These are phyloP conservation scores for Saprolegnia parasitica DNA, from an alignment of 352 stramenopile species.

Conservation along the genomic window DNA sequence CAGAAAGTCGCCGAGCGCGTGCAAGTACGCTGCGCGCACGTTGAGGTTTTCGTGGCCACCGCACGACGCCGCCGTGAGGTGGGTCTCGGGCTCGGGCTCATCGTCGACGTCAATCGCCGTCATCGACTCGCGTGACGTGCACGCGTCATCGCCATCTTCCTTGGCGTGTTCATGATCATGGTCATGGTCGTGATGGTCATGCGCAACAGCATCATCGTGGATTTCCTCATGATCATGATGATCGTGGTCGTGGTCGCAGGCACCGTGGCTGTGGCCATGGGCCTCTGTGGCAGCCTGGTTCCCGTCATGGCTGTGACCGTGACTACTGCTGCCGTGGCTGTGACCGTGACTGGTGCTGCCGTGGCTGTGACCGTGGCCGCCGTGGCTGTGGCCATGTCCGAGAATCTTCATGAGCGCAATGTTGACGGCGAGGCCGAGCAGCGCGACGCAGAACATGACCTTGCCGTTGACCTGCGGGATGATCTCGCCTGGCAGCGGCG, in stretches of 20 bases:
- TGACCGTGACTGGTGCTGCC: constrained; percentile 36
- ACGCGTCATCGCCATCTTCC: background rate
- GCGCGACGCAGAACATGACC: constrained; percentile 93
- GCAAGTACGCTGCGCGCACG: constrained; percentile 96
- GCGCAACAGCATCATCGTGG: background rate
- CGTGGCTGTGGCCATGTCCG: constrained; percentile 58
- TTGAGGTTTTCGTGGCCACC: constrained; percentile 90
- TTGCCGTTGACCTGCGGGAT: constrained; percentile 80
- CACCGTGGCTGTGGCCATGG: constrained; percentile 29
- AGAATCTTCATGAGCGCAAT: constrained; percentile 91
- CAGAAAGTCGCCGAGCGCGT: constrained; percentile 96
- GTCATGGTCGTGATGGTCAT: background rate
- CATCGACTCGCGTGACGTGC: background rate
- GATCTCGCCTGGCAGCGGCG: constrained; percentile 35
- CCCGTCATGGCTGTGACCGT: constrained; percentile 34
- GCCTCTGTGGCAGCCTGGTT: constrained; percentile 32
- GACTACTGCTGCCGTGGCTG: constrained; percentile 42
- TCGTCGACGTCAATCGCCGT: constrained; percentile 14
- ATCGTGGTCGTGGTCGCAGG: constrained; percentile 31
- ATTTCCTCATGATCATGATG: constrained; percentile 31
- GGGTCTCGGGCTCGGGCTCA: background rate
- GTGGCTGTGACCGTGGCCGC: constrained; percentile 49
- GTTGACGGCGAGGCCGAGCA: constrained; percentile 94
- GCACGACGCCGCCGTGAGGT: background rate
- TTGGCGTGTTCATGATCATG: background rate